Base-by-base conservation (phyloP, 495 filamentous ascomycete species). In the Talaromyces stipitatus region DNA sequence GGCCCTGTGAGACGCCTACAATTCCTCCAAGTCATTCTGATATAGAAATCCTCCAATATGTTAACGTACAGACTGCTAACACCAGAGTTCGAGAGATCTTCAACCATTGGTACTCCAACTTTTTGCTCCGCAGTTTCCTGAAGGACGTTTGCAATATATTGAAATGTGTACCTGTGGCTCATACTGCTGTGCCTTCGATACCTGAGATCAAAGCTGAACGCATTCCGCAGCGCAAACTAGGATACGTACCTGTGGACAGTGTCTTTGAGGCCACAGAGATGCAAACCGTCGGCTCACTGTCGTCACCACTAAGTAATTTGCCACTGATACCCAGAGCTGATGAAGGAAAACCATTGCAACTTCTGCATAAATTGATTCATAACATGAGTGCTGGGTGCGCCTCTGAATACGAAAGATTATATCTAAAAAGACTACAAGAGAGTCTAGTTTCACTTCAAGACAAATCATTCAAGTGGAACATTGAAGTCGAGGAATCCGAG, bases 191-290 rank as follows among this genome's bases (percentile, higher is more conserved):
- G 20, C 46, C 46, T 28, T 14, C 10, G 3, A 50, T 50, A 28
- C 46, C 46, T 14, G 20, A 50, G 6, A 50, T 50, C 24, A 50
- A 28, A 2, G 3, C 46, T 28, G 14, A 50, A 28, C 4, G 4
- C 4, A 28, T 9, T 6, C 22, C 12, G n/a, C 38, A n/a, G 16
- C 10, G 38, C 38, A 14, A n/a, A n/a, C 38, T 20, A 45, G 10
- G 38, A 20, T 45, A 45, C 16, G 16, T 45, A n/a, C 38, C 38
- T 14, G 38, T 45, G 4, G 5, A 20, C 11, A 45, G 16, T 14
- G n/a, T 45, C 38, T 47, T 32, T 20, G 14, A n/a, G 12, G 26
- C 26, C 72, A 70, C 65, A 65, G n/a, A n/a, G n/a, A n/a, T n/a
- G n/a, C n/a, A n/a, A n/a, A n/a, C n/a, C n/a, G n/a, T n/a, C n/a